These are phyloP conservation scores for Aspergillus novoparasiticus DNA, from an alignment of 2,329 filamentous ascomycete species.

Conservation along the genomic window DNA sequence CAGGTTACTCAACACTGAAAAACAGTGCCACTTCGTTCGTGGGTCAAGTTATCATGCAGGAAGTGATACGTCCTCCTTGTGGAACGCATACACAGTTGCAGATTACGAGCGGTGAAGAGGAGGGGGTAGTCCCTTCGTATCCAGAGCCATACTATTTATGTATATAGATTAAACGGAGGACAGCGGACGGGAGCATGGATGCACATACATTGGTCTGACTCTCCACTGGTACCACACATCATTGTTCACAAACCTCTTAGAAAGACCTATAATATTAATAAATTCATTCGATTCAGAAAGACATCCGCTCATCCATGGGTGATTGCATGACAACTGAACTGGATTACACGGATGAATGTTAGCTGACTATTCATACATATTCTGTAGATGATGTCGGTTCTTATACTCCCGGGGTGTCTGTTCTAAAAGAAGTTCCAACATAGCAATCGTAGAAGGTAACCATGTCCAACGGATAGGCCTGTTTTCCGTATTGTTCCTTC, in stretches of 20 bases:
- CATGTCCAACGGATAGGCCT: background rate
- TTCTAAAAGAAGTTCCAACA: background rate
- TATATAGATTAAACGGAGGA: background rate
- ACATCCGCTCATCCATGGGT: background rate
- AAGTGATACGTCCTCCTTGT: background rate
- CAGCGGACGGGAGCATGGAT: too few species aligned
- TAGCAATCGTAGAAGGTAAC: background rate
- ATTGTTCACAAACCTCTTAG: background rate
- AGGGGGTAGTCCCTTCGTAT: background rate
- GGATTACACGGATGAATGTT: background rate
- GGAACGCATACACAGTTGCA: background rate
- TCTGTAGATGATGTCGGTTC: background rate
- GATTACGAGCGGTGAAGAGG: background rate
- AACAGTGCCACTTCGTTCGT: background rate
- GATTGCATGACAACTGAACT: background rate
- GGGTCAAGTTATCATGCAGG: background rate
- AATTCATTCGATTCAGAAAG: background rate
- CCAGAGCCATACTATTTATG: background rate
- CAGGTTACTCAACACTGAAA: background rate
- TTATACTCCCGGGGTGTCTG: background rate
- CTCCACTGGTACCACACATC: background rate
- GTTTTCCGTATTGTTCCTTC: background rate
- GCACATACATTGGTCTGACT: background rate
- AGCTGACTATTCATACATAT: background rate
- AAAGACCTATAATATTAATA: background rate